Conservation (phyloP, 2,329 filamentous ascomycete genomes). For the Aspergillus thermomutatus region DNA sequence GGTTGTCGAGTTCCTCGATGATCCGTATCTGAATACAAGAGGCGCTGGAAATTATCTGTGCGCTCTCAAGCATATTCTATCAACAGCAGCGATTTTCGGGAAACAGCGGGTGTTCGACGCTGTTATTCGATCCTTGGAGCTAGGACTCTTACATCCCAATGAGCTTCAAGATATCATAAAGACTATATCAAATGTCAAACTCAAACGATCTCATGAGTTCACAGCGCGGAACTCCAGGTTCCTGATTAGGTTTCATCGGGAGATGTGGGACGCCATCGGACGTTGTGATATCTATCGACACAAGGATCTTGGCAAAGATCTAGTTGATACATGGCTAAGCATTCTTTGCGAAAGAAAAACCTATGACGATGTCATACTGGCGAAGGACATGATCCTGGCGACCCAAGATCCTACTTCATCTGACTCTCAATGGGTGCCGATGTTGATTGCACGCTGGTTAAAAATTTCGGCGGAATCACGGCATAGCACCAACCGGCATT, state of each 20-base stretch:
- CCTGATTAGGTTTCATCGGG: conserved; percentile 23
- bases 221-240: conserved; percentile 10
- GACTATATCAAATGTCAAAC: conserved; percentile 20
- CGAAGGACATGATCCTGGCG: conserved; percentile 29
- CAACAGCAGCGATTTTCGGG: conserved; percentile 13
- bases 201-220: conserved; percentile 10
- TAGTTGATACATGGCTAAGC: conserved; percentile 31
- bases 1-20: conserved; percentile 32
- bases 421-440: conserved; percentile 20
- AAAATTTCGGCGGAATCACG: conserved; percentile 8
- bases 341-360: conserved; percentile 19
- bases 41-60: conserved; percentile 35
- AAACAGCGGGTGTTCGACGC: conserved; percentile 23
- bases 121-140: conserved; percentile 28
- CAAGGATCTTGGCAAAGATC: conserved; percentile 27
- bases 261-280: conserved; percentile 38
- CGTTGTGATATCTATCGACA: conserved; percentile 33
- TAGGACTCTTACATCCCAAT: conserved; percentile 31
- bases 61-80: conserved; percentile 25
- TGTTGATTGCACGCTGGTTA: conserved; percentile 28
- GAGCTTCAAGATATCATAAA: conserved; percentile 33
- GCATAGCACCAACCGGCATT: conserved; percentile 6
- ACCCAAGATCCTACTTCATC: conserved; percentile 18
- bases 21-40: conserved; percentile 33
- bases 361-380: conserved; percentile 18